Conservation (phyloP, 495 filamentous ascomycete species). For the Neurospora sp. region DNA sequence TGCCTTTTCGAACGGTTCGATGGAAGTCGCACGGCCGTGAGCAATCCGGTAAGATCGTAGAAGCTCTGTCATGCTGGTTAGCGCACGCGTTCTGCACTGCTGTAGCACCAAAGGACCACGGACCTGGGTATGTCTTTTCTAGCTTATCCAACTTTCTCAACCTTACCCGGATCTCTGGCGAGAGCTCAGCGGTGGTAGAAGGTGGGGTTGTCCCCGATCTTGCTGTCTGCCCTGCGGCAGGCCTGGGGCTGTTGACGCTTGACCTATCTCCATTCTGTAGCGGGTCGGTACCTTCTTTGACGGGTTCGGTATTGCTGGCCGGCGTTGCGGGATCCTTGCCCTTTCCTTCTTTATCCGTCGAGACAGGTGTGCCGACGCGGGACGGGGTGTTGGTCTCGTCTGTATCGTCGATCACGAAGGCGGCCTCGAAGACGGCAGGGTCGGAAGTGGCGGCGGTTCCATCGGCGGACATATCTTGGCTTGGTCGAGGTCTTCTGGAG, state of each 20-base stretch:
- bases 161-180: constrained; percentile 60
- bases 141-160: constrained; percentile 74
- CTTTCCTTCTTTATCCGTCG: constrained; percentile 22
- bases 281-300: neutral
- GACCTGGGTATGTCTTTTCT: constrained; percentile 80
- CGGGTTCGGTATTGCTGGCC: constrained; percentile 15
- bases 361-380: constrained; percentile 36
- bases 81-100: neutral
- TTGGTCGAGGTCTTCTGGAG: constrained; percentile 30
- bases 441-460: constrained; percentile 46
- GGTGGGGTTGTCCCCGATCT: neutral
- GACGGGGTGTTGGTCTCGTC: constrained; percentile 48
- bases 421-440: constrained; percentile 72
- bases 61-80: constrained; percentile 49
- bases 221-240: neutral
- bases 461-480: constrained; percentile 29
- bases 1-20: constrained; percentile 86
- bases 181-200: constrained; percentile 45
- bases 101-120: constrained; percentile 2
- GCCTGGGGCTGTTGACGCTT: constrained; percentile 6
- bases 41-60: constrained; percentile 84
- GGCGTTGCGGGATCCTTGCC: constrained; percentile 15
- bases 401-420: constrained; percentile 67
- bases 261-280: constrained; percentile 4
- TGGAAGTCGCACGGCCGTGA: constrained; percentile 70